These are phyloP conservation scores for Fraxinus excelsior DNA, from an alignment of 257 asterid genomes.

Conservation along the genomic window DNA sequence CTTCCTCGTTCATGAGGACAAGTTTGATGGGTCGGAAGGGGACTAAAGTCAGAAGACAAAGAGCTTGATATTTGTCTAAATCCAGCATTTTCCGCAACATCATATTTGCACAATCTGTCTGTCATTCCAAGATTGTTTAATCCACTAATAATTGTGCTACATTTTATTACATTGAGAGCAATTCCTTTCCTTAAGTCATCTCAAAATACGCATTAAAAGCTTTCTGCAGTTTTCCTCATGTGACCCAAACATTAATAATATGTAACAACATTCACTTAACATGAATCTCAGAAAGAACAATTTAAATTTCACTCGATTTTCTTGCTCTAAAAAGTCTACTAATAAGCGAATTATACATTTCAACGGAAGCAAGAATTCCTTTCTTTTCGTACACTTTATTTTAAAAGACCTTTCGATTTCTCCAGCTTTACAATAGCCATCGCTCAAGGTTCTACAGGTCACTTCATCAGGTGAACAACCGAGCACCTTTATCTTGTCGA, in stretches of 20 bases:
- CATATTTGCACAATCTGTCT: conserved; percentile 60
- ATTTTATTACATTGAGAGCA: conserved; percentile 61
- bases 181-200: conserved; percentile 66
- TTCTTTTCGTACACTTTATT: conserved; percentile 44
- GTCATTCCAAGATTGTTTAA: conserved; percentile 63
- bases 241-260: conserved; percentile 62
- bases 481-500: conserved; percentile 60
- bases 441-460: conserved; percentile 63
- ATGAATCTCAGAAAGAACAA: conserved; percentile 55
- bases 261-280: conserved; percentile 56
- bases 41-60: conserved; percentile 33
- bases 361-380: conserved; percentile 56
- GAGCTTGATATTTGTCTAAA: conserved; percentile 44
- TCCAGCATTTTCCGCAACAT: conserved; percentile 63
- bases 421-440: conserved; percentile 74
- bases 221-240: conserved; percentile 62
- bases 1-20: too few species aligned
- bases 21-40: too few species aligned
- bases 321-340: conserved; percentile 70
- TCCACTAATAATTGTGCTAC: conserved; percentile 71
- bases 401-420: conserved; percentile 56
- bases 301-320: conserved; percentile 44
- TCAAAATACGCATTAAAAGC: conserved; percentile 72
- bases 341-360: conserved; percentile 76
- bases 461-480: conserved; percentile 74